Conservation (phyloP, 2,329 filamentous ascomycete genomes). For the Fonsecaea erecta region DNA sequence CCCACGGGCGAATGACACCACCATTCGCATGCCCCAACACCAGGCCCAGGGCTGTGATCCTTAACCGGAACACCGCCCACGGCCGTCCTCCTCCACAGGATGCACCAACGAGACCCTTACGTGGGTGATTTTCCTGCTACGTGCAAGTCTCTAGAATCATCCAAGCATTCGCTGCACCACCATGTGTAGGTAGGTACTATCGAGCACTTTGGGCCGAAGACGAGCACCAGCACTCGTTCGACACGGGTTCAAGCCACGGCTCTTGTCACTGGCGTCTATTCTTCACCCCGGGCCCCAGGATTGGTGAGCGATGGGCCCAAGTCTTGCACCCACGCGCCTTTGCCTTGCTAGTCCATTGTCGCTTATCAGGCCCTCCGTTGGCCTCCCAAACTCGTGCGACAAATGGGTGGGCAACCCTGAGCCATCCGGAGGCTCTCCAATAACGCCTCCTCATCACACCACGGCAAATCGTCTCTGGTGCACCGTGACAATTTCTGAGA, state of each 20-base stretch:
- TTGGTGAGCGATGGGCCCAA: slow-evolving; percentile 8
- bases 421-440: background rate
- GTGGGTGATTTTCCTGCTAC: background rate
- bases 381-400: slow-evolving; percentile 2
- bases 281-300: background rate
- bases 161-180: background rate
- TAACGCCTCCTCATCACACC: slow-evolving; percentile 12
- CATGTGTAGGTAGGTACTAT: too few species aligned
- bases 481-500: background rate
- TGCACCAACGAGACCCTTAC: background rate
- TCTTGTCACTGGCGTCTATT: slow-evolving; percentile 3
- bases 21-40: background rate
- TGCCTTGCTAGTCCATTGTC: slow-evolving; percentile 1
- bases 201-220: too few species aligned
- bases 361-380: slow-evolving; percentile 12
- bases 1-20: background rate
- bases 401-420: background rate
- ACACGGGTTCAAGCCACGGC: background rate
- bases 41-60: background rate
- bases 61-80: background rate
- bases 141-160: background rate
- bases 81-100: background rate
- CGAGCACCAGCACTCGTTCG: too few species aligned
- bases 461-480: background rate
- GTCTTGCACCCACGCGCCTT: slow-evolving; percentile 9